These are phyloP conservation scores for Euphorbia celastroides DNA, from an alignment of 441 rosid genomes.

Conservation along the genomic window DNA sequence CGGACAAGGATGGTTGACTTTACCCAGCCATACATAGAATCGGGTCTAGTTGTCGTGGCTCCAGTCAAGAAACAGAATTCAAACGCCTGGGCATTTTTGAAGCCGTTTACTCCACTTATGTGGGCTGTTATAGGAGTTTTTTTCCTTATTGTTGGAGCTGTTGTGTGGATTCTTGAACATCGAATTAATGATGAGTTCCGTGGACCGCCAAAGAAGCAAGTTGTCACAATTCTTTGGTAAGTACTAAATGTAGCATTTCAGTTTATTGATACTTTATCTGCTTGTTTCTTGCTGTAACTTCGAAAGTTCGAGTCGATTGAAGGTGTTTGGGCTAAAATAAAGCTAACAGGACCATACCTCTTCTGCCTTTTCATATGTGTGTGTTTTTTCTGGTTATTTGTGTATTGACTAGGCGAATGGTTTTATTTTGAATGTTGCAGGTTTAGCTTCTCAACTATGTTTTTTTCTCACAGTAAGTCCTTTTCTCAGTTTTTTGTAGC, in stretches of 20 bases:
- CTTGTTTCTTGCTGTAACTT: too few relatives aligned
- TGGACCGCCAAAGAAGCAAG: conserved; percentile 75
- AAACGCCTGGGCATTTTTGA: conserved; percentile 92
- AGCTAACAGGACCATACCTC: too few relatives aligned
- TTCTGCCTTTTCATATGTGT: not conserved
- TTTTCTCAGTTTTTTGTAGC: too few relatives aligned
- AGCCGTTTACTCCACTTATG: conserved; percentile 67
- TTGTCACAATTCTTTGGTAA: conserved; percentile 31
- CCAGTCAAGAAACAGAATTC: conserved; percentile 60
- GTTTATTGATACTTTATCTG: too few relatives aligned
- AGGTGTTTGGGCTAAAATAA: too few relatives aligned
- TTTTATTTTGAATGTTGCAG: not conserved
- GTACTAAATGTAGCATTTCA: not conserved
- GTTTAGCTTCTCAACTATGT: not conserved
- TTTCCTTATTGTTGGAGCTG: conserved; percentile 63
- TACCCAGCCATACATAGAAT: conserved; percentile 91
- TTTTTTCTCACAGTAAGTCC: not conserved
- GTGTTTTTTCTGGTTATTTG: too few relatives aligned
- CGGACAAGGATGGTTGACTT: conserved; percentile 87
- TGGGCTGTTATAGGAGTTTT: conserved; percentile 64
- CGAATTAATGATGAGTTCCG: conserved; percentile 85
- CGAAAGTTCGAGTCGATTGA: too few relatives aligned
- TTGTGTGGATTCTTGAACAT: conserved; percentile 93
- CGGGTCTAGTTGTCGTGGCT: conserved; percentile 86
- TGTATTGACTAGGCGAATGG: too few relatives aligned